Evolutionary conservation across 179 eudicot genomes (phyloP).

Genomic region (Spergularia azorica): DNA sequence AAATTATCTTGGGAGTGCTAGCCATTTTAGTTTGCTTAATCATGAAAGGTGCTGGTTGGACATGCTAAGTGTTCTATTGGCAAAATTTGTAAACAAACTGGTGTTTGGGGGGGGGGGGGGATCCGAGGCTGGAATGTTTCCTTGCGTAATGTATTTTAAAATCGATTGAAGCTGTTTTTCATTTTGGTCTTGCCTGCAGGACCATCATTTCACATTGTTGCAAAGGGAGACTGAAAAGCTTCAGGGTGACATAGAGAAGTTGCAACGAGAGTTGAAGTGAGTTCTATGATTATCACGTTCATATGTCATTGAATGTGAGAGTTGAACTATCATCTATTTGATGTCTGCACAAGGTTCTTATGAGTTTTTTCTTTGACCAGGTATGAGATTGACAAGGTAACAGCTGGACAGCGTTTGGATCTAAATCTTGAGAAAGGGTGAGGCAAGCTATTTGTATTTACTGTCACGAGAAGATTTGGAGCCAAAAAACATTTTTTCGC

Average conservation of each 20-base stretch:
- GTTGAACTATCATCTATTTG: background rate
- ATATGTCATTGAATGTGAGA: background rate
- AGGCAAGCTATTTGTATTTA: conserved; percentile 7
- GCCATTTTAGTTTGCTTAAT: background rate
- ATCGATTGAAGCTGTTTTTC: background rate
- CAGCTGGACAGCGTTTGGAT: conserved; percentile 91
- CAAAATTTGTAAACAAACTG: background rate
- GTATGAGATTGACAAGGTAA: conserved; percentile 83
- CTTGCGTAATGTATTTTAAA: background rate
- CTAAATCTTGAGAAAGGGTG: conserved; percentile 87
- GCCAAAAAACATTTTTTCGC: background rate
- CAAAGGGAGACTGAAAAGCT: conserved; percentile 83
- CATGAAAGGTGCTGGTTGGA: too few relatives aligned
- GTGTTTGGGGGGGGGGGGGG: too few relatives aligned
- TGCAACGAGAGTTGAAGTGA: conserved; percentile 77
- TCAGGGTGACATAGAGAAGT: conserved; percentile 67
- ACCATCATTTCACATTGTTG: conserved; percentile 74
- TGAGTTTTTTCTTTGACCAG: conserved; percentile 36
- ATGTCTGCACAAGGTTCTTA: background rate
- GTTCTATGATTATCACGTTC: conserved; percentile 12
- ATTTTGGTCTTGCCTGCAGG: conserved; percentile 40
- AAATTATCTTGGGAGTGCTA: background rate
- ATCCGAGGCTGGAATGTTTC: too few relatives aligned
- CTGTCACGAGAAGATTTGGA: background rate
- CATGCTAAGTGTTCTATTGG: background rate